phyloP scores from a whole-genome alignment of 345 rosid species.

The Citrus hindsii region DNA sequence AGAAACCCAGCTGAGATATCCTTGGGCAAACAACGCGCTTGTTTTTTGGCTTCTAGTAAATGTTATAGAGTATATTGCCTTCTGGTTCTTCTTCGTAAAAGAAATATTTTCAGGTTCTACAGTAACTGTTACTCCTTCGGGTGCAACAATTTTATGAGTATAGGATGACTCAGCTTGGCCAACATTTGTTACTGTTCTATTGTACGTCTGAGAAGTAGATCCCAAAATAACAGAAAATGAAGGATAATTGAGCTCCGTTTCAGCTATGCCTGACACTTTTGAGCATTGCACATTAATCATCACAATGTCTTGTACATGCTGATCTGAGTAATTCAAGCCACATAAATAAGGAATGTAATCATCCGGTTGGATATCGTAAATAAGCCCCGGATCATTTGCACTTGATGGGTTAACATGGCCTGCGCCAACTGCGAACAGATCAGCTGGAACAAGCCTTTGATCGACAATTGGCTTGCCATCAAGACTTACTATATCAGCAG shows the following conservation, averaged over 20 bases:
- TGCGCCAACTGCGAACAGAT: constrained; percentile 37
- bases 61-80: constrained; percentile 19
- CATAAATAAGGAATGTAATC: constrained; percentile 46
- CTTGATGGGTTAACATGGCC: constrained; percentile 49
- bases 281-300: constrained; percentile 18
- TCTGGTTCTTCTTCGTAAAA: constrained; percentile 19
- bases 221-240: constrained; percentile 23
- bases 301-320: constrained; percentile 16
- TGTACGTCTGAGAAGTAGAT: constrained; percentile 10
- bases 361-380: constrained; percentile 37
- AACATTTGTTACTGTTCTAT: constrained; percentile 44
- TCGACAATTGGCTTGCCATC: constrained; percentile 34
- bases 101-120: not conserved
- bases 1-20: not conserved
- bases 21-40: not conserved
- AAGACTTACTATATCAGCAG: constrained; percentile 32
- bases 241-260: constrained; percentile 40
- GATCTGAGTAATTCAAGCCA: constrained; percentile 30
- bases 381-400: constrained; percentile 45
- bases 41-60: constrained; percentile 1
- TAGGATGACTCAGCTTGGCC: constrained; percentile 32
- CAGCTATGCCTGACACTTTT: constrained; percentile 2
- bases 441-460: constrained; percentile 30
- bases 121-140: constrained; percentile 17
- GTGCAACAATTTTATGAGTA: constrained; percentile 12